A percentile compares a stretch with the other conserved stretches of the same genome.
Evolutionary conservation across 176 grass and related monocot genomes (phyloP).

Genomic region (Carex littledalei): DNA sequence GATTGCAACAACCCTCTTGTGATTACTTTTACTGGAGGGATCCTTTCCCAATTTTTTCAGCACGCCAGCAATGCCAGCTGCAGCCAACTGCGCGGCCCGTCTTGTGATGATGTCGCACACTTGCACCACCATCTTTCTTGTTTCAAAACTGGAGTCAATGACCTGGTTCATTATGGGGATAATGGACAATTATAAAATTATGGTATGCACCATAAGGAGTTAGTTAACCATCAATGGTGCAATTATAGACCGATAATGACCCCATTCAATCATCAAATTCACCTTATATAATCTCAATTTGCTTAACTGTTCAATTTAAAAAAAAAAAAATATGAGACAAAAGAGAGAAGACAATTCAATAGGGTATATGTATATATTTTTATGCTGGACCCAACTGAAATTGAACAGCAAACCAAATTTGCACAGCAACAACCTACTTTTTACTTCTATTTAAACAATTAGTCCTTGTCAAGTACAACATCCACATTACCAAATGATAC

Average conservation of each 20-base stretch:
- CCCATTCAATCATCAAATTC: background rate
- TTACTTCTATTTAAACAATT: background rate
- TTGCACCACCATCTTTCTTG: conserved; percentile 45
- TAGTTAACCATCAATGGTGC: background rate
- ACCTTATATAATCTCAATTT: background rate
- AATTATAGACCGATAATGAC: background rate
- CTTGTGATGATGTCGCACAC: conserved; percentile 57
- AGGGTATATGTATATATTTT: background rate
- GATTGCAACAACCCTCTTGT: conserved; percentile 51
- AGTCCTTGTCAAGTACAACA: background rate
- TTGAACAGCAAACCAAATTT: background rate
- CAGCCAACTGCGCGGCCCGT: conserved; percentile 58
- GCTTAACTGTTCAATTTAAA: background rate
- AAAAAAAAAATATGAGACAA: background rate
- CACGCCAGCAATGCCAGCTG: conserved; percentile 73
- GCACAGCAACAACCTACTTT: background rate
- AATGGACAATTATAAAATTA: background rate
- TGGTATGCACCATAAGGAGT: background rate
- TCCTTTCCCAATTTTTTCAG: conserved; percentile 67
- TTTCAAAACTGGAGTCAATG: conserved; percentile 35
- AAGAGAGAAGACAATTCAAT: background rate
- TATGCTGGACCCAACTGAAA: background rate
- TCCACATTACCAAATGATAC: background rate
- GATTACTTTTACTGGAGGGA: conserved; percentile 18
- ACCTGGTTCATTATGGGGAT: conserved; percentile 29